These are phyloP conservation scores for Hypoxylon sp. DNA, from an alignment of 2,329 filamentous ascomycete genomes.

Conservation along the genomic window DNA sequence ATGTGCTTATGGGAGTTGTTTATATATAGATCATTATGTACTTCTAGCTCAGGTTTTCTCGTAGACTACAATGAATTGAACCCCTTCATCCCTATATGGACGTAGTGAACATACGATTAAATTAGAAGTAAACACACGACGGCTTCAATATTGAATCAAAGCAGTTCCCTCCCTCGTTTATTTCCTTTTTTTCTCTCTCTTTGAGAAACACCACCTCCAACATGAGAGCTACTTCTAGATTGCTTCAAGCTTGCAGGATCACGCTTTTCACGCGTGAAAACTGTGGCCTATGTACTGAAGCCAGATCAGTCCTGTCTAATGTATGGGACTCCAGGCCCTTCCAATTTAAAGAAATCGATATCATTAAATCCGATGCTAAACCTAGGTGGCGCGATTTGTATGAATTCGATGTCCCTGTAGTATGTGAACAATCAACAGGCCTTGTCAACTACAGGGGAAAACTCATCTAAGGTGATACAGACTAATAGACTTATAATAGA, in stretches of 20 bases:
- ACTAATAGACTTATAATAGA: constrained; percentile 57
- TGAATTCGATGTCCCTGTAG: constrained; percentile 86
- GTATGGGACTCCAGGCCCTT: constrained; percentile 79
- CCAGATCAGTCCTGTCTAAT: constrained; percentile 76
- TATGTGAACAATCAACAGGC: constrained; percentile 58
- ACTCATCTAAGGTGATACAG: neutral
- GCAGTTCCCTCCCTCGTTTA: neutral
- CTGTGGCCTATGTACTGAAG: constrained; percentile 79
- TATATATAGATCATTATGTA: neutral
- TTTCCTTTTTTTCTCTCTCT: neutral
- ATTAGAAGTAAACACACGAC: neutral
- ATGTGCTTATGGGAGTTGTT: neutral
- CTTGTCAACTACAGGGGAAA: neutral
- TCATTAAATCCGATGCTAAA: constrained; percentile 74
- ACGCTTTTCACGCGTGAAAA: constrained; percentile 82
- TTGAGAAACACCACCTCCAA: constrained; percentile 10
- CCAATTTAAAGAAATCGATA: constrained; percentile 77
- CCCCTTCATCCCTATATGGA: neutral
- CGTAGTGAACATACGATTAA: neutral
- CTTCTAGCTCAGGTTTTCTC: neutral
- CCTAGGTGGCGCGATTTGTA: constrained; percentile 78
- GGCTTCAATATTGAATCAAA: neutral
- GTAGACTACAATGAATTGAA: neutral
- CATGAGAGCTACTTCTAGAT: constrained; percentile 68
- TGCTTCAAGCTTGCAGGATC: constrained; percentile 73